Evolutionary conservation across 2,329 filamentous ascomycete species (phyloP).

Genomic region (Uncinocarpus reesii): DNA sequence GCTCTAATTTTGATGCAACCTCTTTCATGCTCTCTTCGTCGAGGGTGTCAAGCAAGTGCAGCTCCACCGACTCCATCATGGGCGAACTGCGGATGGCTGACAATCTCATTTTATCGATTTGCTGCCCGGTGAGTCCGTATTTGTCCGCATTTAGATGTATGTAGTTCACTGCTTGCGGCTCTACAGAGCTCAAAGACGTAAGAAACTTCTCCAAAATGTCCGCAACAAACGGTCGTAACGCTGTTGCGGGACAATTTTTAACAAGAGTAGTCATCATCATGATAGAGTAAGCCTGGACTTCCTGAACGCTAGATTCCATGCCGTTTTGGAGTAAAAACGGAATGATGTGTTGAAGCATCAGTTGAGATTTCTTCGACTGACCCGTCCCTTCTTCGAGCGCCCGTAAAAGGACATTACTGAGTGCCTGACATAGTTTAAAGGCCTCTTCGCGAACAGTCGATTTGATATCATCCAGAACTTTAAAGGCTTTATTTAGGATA

Average conservation of each 20-base stretch:
- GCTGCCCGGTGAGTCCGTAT: constrained; percentile 74
- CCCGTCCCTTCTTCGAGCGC: constrained; percentile 67
- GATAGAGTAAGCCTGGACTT: constrained; percentile 76
- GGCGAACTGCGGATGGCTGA: constrained; percentile 74
- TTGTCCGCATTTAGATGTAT: constrained; percentile 78
- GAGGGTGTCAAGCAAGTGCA: constrained; percentile 66
- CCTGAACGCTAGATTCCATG: constrained; percentile 76
- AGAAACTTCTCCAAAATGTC: constrained; percentile 72
- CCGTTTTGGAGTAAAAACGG: constrained; percentile 84
- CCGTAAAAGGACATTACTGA: constrained; percentile 76
- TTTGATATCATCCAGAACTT: constrained; percentile 93
- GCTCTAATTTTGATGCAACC: constrained; percentile 61
- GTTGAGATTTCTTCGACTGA: constrained; percentile 56
- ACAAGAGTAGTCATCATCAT: constrained; percentile 76
- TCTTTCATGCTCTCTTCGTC: constrained; percentile 68
- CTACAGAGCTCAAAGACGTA: constrained; percentile 72
- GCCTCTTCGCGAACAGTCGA: constrained; percentile 75
- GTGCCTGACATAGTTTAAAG: constrained; percentile 65
- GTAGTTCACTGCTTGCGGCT: constrained; percentile 84
- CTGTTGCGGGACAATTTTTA: constrained; percentile 69
- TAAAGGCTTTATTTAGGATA: constrained; percentile 78
- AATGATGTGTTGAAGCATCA: constrained; percentile 75
- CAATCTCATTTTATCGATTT: constrained; percentile 79
- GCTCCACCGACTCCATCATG: constrained; percentile 83
- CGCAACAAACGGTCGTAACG: constrained; percentile 69